Base-by-base conservation (phyloP, 2,329 filamentous ascomycete genomes). In the Alternaria sp. region DNA sequence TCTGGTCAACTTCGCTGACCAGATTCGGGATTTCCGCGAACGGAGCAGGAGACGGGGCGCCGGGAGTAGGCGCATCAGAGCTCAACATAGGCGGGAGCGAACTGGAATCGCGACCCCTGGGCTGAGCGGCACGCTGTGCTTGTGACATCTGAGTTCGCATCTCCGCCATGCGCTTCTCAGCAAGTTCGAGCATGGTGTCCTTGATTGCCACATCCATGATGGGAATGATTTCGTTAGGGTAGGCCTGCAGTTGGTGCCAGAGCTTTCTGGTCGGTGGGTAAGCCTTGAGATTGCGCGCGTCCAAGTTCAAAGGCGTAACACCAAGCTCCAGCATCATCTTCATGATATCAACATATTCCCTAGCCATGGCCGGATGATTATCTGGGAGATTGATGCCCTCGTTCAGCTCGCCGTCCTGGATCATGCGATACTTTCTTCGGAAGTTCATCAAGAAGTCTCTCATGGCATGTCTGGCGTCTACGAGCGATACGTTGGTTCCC, bases 401-500 rank as follows among this genome's bases (percentile, higher is more conserved):
- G 50, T 93, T 90, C 0, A 92, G 86, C 71, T 91, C 86, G n/a
- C 93, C 94, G 69, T 97, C 92, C 22, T 89, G 87, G 82, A 94
- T 95, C 87, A 98, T 88, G 65, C 95, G 92, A 75, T 99, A 98
- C 80, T 97, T 97, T 69, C 88, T 90, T 62, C 93, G 92, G 72
- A 95, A 99, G 77, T 97, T 96, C 75, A 89, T 88, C 28, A 99
- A 83, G 74, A 99, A 99, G 66, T 95, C 93, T 74, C 95, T 94
- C 84, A 97, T 97, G 0, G 90, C 85, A 53, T 89, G 87, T 78
- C 96, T 92, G 0, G 93, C 93, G 77, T 98, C 94, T 62, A 92
- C 89, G 54, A 99, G 91, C 5, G 94, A 97, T 51, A 99, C 92
- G 40, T 97, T 98, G 44, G 95, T 99, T 78, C 95, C 95, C 95